Percentiles rank a stretch among this genome's conserved stretches.
Evolutionary conservation across 2,329 filamentous ascomycete genomes (phyloP).

Genomic region (Colletotrichum liriopes): DNA sequence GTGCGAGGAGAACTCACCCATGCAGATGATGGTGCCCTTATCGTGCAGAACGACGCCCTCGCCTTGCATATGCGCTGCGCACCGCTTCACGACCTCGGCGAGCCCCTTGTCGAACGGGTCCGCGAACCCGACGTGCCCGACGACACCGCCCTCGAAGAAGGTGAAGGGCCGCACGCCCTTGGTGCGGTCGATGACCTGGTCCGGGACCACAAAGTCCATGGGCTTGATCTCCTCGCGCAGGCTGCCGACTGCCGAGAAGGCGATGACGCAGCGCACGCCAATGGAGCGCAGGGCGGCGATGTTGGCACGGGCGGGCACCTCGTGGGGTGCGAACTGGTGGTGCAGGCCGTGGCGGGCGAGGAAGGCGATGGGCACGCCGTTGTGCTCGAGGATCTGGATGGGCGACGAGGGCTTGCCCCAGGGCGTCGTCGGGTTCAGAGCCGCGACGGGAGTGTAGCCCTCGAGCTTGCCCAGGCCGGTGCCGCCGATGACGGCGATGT

Average conservation of each 20-base stretch:
- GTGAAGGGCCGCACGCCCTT: slow-evolving; percentile 96
- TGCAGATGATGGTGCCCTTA: slow-evolving; percentile 89
- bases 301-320: slow-evolving; percentile 95
- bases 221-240: slow-evolving; percentile 94
- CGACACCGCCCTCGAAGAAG: slow-evolving; percentile 93
- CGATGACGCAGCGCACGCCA: slow-evolving; percentile 91
- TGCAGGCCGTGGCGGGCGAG: slow-evolving; percentile 91
- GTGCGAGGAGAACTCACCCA: slow-evolving; percentile 72
- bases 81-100: slow-evolving; percentile 82
- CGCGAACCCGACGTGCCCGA: slow-evolving; percentile 94
- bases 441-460: slow-evolving; percentile 87
- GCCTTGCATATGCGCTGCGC: slow-evolving; percentile 82
- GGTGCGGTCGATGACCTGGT: slow-evolving; percentile 97
- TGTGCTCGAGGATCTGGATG: slow-evolving; percentile 91
- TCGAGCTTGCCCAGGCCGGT: slow-evolving; percentile 92
- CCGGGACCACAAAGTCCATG: slow-evolving; percentile 95
- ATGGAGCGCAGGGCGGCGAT: slow-evolving; percentile 95
- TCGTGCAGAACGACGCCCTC: slow-evolving; percentile 90
- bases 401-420: slow-evolving; percentile 86
- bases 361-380: slow-evolving; percentile 88
- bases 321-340: slow-evolving; percentile 93
- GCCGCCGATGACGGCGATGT: slow-evolving; percentile 92
- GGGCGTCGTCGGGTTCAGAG: slow-evolving; percentile 83
- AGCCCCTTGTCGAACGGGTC: slow-evolving; percentile 92
- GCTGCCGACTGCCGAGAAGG: slow-evolving; percentile 95